A percentile compares a stretch with the other conserved stretches of the same genome.
Conservation (phyloP, 2,329 filamentous ascomycete genomes). For the Sordariomycetes sp. region DNA sequence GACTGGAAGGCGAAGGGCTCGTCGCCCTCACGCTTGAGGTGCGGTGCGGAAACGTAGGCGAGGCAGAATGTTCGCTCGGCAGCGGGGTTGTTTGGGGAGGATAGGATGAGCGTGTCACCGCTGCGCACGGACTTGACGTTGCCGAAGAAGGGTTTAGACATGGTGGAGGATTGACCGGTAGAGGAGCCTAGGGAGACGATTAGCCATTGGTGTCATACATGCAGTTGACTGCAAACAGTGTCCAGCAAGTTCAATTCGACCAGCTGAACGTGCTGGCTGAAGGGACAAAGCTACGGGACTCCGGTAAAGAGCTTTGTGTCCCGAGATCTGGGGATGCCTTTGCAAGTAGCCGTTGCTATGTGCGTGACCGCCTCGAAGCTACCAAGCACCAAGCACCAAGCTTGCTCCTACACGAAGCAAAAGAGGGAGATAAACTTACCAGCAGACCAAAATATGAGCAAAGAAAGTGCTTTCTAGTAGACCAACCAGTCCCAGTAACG, state of each 20-base stretch:
- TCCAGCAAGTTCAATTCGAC: background rate
- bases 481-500: too few species aligned
- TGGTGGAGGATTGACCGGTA: too few species aligned
- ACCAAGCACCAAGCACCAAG: background rate
- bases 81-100: conserved; percentile 69
- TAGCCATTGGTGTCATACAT: too few species aligned
- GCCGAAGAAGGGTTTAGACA: conserved; percentile 50
- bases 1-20: conserved; percentile 92
- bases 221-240: background rate
- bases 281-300: background rate
- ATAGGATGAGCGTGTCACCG: conserved; percentile 82
- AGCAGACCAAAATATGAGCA: too few species aligned
- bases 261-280: background rate
- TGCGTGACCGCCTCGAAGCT: background rate
- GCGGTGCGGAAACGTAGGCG: conserved; percentile 84
- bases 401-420: background rate
- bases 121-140: conserved; percentile 91
- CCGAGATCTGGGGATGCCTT: too few species aligned
- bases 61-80: conserved; percentile 83
- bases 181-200: too few species aligned
- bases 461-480: too few species aligned
- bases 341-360: too few species aligned
- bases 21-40: conserved; percentile 79
- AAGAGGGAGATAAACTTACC: too few species aligned
- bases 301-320: too few species aligned